These are phyloP conservation scores for Thermoascus crustaceus DNA, from an alignment of 2,329 filamentous ascomycete genomes.

Conservation along the genomic window DNA sequence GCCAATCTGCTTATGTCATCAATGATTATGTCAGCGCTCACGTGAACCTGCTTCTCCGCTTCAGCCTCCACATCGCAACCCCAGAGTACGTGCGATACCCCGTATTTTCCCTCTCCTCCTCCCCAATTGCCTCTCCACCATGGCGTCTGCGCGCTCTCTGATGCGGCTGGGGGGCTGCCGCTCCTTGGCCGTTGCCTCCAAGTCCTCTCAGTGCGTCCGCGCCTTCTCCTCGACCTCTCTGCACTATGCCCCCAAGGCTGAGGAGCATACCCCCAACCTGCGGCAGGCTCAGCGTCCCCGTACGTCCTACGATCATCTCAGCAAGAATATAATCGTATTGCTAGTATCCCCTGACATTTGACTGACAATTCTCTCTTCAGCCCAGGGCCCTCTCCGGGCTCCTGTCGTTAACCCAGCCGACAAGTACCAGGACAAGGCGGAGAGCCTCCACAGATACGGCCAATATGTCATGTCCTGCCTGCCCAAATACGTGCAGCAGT, in stretches of 20 bases:
- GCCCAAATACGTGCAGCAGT: constrained; percentile 98
- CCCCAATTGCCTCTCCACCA: constrained; percentile 27
- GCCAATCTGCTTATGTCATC: constrained; percentile 14
- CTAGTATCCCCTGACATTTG: constrained; percentile 2
- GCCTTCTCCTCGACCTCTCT: constrained; percentile 34
- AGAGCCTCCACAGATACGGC: constrained; percentile 86
- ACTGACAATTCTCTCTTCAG: constrained; percentile 20
- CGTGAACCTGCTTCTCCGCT: constrained; percentile 10
- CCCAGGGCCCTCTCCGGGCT: constrained; percentile 57
- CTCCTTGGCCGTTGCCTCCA: constrained; percentile 28
- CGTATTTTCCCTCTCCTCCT: constrained; percentile 16
- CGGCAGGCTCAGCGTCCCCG: constrained; percentile 50
- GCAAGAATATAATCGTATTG: constrained; percentile 9
- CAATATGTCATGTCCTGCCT: constrained; percentile 94
- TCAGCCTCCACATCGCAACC: constrained; percentile 1
- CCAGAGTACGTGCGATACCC: constrained; percentile 18
- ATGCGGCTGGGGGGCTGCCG: constrained; percentile 36
- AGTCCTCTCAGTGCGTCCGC: constrained; percentile 26
- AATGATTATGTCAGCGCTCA: constrained; percentile 6
- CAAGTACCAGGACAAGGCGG: constrained; percentile 80
- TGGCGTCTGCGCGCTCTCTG: constrained; percentile 39
- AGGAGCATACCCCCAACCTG: constrained; percentile 47
- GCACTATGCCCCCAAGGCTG: constrained; percentile 36
- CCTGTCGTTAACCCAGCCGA: constrained; percentile 86
- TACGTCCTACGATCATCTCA: constrained; percentile 23